phyloP scores from a whole-genome alignment of 2,329 filamentous ascomycete genomes.

The Phaeosphaeria sp. region DNA sequence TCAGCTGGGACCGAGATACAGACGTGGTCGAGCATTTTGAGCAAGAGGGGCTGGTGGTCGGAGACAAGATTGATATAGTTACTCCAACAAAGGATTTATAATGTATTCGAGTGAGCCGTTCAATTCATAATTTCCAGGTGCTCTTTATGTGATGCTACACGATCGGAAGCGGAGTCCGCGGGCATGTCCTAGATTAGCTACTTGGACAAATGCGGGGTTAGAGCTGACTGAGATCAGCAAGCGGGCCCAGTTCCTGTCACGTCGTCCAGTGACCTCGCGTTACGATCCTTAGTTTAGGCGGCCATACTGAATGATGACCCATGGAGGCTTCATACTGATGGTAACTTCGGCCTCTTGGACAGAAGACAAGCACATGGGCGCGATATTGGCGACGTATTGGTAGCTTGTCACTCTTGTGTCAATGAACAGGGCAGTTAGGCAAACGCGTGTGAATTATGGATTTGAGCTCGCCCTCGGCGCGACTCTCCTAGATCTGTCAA shows the following conservation, averaged over 20 bases:
- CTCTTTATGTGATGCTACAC: not conserved
- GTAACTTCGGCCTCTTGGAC: too few relatives aligned
- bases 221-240: not conserved
- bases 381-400: too few relatives aligned
- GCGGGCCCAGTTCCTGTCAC: not conserved
- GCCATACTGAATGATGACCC: not conserved
- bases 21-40: constrained; percentile 26
- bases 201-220: not conserved
- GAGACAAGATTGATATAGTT: not conserved
- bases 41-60: not conserved
- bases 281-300: not conserved
- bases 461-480: too few relatives aligned
- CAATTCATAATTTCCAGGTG: not conserved
- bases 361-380: too few relatives aligned
- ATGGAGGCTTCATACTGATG: not conserved
- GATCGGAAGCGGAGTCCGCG: not conserved
- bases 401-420: too few relatives aligned
- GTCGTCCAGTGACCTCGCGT: not conserved
- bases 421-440: too few relatives aligned
- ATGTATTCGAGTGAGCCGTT: not conserved
- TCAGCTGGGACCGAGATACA: constrained; percentile 24
- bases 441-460: too few relatives aligned
- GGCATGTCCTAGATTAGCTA: not conserved
- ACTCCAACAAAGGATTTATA: not conserved
- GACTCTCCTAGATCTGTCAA: too few relatives aligned